phyloP scores from a whole-genome alignment of 2,329 filamentous ascomycete species.

The Beauveria scarabaeidicola region DNA sequence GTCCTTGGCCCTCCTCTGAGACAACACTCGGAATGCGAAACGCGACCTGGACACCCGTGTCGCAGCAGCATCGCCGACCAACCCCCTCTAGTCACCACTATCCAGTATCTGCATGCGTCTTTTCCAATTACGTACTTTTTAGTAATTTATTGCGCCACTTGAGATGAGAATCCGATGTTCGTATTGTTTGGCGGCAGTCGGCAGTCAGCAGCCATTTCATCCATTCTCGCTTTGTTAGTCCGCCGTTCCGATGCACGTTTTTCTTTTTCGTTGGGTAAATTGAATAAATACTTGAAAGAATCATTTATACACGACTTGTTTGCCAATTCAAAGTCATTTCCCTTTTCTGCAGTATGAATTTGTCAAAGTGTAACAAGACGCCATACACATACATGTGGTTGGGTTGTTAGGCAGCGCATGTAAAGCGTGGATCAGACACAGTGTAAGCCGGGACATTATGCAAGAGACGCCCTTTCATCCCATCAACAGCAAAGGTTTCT shows the following conservation, averaged over 20 bases:
- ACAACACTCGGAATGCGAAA: slow-evolving; percentile 4
- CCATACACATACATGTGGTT: neutral
- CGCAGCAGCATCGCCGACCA: slow-evolving; percentile 3
- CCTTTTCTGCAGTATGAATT: neutral
- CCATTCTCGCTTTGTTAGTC: neutral
- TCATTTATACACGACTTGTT: neutral
- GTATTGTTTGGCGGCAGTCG: neutral
- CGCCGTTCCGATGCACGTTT: too few relatives aligned
- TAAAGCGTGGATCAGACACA: slow-evolving; percentile 9
- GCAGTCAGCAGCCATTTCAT: neutral
- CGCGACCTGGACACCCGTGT: neutral
- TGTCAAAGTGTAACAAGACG: neutral
- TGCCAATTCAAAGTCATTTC: too few relatives aligned
- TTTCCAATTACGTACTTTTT: neutral
- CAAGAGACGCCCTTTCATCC: neutral
- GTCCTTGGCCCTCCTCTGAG: neutral
- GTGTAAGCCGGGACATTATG: neutral
- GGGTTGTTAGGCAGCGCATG: neutral
- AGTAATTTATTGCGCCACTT: neutral
- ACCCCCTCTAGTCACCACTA: neutral
- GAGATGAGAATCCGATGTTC: neutral
- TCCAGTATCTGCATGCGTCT: neutral
- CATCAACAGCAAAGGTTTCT: neutral
- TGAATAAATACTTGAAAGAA: neutral
- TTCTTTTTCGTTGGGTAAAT: neutral